Conservation (phyloP, 2,329 filamentous ascomycete genomes). For the Stachybotrys chartarum region DNA sequence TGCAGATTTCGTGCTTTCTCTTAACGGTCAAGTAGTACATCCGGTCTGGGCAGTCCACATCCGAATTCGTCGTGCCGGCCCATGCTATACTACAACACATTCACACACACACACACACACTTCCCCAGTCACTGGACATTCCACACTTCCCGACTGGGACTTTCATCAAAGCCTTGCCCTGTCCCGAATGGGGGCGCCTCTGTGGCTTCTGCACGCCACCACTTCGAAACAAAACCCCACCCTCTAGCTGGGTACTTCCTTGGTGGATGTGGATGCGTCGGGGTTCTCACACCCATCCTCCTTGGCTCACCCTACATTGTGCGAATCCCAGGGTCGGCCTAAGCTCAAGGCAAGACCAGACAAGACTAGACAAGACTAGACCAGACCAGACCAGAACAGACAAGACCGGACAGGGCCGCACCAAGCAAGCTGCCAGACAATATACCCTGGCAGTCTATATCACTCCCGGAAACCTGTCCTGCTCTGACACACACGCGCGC, state of each 20-base stretch:
- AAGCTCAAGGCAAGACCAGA: not conserved
- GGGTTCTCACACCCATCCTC: not conserved
- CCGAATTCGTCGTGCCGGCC: too few species aligned
- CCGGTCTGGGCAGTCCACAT: too few species aligned
- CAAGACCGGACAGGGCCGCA: not conserved
- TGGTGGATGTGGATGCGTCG: not conserved
- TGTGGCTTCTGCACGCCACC: not conserved
- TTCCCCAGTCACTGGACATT: too few species aligned
- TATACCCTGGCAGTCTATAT: too few species aligned
- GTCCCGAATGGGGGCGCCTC: not conserved
- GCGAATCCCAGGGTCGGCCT: not conserved
- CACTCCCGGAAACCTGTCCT: constrained; percentile 17
- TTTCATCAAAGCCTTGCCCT: not conserved
- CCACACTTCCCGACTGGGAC: not conserved
- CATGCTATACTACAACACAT: not conserved
- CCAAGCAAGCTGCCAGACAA: not conserved
- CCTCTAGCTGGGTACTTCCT: not conserved
- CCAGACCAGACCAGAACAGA: not conserved
- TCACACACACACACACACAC: not conserved
- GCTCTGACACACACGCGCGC: constrained; percentile 34
- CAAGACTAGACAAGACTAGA: not conserved
- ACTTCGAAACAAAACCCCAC: not conserved
- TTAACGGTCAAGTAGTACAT: too few species aligned
- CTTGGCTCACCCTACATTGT: not conserved
- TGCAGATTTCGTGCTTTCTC: too few species aligned